A percentile compares a stretch with the other conserved stretches of the same genome.
These are phyloP conservation scores for Aspergillus awamori DNA, from an alignment of 2,329 filamentous ascomycete species.

Conservation along the genomic window DNA sequence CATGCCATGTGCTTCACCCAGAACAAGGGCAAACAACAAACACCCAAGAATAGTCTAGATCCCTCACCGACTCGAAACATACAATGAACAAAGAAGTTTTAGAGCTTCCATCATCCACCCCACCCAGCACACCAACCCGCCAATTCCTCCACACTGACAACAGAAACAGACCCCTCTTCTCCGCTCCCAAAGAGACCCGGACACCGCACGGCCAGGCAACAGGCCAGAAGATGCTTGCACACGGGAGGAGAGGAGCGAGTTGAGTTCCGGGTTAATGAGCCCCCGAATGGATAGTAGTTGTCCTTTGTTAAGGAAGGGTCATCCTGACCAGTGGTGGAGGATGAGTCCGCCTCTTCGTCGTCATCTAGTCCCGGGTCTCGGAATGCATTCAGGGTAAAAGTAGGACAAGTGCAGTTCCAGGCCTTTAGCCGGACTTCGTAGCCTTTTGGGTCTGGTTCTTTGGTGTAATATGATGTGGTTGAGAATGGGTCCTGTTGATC, in stretches of 20 bases:
- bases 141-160: constrained; percentile 66
- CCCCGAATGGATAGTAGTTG: constrained; percentile 40
- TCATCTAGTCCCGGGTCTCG: constrained; percentile 40
- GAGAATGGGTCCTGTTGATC: constrained; percentile 20
- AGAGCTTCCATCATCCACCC: constrained; percentile 33
- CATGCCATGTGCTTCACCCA: too few relatives aligned
- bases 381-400: constrained; percentile 76
- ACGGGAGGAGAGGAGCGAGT: constrained; percentile 40
- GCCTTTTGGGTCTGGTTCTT: constrained; percentile 32
- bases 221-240: constrained; percentile 91
- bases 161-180: constrained; percentile 51
- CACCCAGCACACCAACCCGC: constrained; percentile 67
- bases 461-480: constrained; percentile 17
- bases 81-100: too few relatives aligned
- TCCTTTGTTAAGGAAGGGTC: too few relatives aligned
- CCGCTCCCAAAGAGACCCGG: constrained; percentile 57
- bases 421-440: constrained; percentile 74
- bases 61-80: too few relatives aligned
- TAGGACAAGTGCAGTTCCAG: constrained; percentile 91
- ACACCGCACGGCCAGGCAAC: constrained; percentile 72
- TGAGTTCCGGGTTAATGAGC: constrained; percentile 31
- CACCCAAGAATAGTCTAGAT: too few relatives aligned
- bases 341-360: neutral
- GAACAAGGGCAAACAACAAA: too few relatives aligned
- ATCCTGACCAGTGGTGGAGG: too few relatives aligned